These are phyloP conservation scores for Coemansia sp. DNA, from an alignment of 192 early-diverging fungal genomes.

Conservation along the genomic window DNA sequence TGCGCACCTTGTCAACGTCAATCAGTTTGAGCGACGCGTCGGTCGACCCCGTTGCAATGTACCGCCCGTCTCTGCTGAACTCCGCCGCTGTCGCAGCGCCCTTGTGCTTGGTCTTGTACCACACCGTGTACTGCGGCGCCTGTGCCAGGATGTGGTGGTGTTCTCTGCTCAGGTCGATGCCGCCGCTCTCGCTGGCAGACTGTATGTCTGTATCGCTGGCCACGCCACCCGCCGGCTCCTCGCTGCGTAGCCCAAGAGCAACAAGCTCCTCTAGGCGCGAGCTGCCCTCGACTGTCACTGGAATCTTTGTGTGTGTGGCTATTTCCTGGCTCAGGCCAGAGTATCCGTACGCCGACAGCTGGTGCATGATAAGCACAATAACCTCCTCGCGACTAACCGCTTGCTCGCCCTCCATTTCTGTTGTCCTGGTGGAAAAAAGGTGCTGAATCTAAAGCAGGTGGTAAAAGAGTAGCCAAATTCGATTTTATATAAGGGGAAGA, in stretches of 20 bases:
- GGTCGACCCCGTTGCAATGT: conserved; percentile 84
- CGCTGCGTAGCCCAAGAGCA: conserved; percentile 61
- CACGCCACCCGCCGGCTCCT: conserved; percentile 26
- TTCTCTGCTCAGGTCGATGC: conserved; percentile 23
- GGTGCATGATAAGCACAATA: conserved; percentile 45
- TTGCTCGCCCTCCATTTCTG: conserved; percentile 10
- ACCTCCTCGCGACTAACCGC: conserved; percentile 29
- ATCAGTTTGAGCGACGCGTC: conserved; percentile 91
- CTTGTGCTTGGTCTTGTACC: conserved; percentile 80
- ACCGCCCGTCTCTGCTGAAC: conserved; percentile 69
- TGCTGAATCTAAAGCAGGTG: neutral
- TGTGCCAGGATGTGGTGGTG: neutral
- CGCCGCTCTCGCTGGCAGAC: conserved; percentile 2
- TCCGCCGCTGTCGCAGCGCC: conserved; percentile 65
- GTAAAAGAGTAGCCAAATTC: neutral
- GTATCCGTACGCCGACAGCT: conserved; percentile 59
- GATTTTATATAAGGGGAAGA: neutral
- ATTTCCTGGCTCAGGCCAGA: conserved; percentile 60
- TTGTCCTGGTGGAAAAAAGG: neutral
- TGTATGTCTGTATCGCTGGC: conserved; percentile 30
- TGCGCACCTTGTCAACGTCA: conserved; percentile 76
- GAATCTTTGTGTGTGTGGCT: conserved; percentile 65
- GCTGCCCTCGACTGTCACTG: conserved; percentile 61
- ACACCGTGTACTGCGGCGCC: conserved; percentile 60
- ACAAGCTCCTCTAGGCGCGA: conserved; percentile 64